These are phyloP conservation scores for Schizophyllum amplum DNA, from an alignment of 1,284 basidiomycete species.

Conservation along the genomic window DNA sequence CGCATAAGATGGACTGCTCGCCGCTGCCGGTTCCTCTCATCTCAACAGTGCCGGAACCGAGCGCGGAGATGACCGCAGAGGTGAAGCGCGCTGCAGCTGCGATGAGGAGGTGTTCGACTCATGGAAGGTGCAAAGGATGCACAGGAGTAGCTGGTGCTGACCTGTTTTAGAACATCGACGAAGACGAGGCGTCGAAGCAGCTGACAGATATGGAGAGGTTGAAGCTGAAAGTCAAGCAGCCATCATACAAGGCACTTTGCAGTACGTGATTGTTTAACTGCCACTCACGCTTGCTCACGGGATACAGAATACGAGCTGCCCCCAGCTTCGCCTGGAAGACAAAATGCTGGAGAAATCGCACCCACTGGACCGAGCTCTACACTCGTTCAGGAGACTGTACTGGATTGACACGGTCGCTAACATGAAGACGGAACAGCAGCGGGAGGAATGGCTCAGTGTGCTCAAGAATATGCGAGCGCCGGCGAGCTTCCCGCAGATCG, in stretches of 20 bases:
- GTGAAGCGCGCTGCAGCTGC: not conserved
- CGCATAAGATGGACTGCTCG: not conserved
- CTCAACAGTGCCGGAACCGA: not conserved
- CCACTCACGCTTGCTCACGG: not conserved
- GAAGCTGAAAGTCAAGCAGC: not conserved
- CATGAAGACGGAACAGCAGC: not conserved
- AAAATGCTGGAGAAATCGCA: not conserved
- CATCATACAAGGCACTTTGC: not conserved
- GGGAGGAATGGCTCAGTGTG: not conserved
- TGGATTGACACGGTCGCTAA: not conserved
- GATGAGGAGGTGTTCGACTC: not conserved
- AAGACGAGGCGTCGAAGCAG: not conserved
- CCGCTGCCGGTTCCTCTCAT: not conserved
- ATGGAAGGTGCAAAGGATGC: not conserved
- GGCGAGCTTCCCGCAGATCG: not conserved
- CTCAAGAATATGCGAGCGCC: not conserved
- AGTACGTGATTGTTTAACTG: not conserved
- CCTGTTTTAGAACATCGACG: not conserved
- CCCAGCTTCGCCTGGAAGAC: not conserved
- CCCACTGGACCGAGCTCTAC: not conserved
- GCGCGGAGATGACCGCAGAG: not conserved
- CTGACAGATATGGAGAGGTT: not conserved
- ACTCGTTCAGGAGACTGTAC: not conserved
- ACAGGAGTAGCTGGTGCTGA: not conserved
- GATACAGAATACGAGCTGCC: not conserved